Percentiles rank a stretch among this genome's conserved stretches.
These are phyloP conservation scores for Agaricus bisporus DNA, from an alignment of 768 basidiomycete genomes.

Conservation along the genomic window DNA sequence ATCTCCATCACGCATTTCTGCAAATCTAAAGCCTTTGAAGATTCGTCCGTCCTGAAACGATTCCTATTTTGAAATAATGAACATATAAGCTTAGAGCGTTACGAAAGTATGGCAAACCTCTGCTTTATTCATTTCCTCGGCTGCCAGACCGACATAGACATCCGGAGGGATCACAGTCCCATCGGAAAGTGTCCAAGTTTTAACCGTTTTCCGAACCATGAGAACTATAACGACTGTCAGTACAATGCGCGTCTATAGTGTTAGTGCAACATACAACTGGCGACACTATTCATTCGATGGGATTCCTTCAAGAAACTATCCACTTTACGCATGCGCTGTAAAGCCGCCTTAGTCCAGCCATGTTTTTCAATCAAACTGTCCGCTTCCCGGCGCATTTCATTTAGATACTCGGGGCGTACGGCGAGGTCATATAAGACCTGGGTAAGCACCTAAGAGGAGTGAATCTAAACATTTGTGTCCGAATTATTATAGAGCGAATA, in stretches of 20 bases:
- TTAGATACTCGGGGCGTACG: slow-evolving; percentile 22
- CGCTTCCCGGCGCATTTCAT: slow-evolving; percentile 34
- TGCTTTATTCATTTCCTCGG: slow-evolving; percentile 23
- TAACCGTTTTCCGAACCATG: slow-evolving; percentile 26
- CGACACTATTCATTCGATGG: slow-evolving; percentile 2
- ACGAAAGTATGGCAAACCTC: slow-evolving; percentile 12
- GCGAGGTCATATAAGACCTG: slow-evolving; percentile 29
- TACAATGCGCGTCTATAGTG: neutral
- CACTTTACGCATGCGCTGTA: slow-evolving; percentile 33
- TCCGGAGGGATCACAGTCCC: slow-evolving; percentile 21
- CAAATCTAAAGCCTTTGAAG: slow-evolving; percentile 37
- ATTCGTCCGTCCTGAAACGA: slow-evolving; percentile 20
- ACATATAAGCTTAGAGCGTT: neutral
- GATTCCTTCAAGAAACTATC: slow-evolving; percentile 41
- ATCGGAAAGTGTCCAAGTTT: slow-evolving; percentile 38
- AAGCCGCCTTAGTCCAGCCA: slow-evolving; percentile 27
- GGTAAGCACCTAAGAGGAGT: slow-evolving; percentile 23
- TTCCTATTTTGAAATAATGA: neutral
- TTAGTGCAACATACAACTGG: neutral
- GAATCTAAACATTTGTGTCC: neutral
- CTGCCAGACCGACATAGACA: slow-evolving; percentile 21
- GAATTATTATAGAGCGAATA: neutral
- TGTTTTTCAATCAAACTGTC: slow-evolving; percentile 25
- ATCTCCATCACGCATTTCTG: slow-evolving; percentile 20
- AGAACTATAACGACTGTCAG: slow-evolving; percentile 15